Percentiles rank a stretch among this genome's conserved stretches.
These are phyloP conservation scores for Crepidotus variabilis DNA, from an alignment of 768 basidiomycete species.

Conservation along the genomic window DNA sequence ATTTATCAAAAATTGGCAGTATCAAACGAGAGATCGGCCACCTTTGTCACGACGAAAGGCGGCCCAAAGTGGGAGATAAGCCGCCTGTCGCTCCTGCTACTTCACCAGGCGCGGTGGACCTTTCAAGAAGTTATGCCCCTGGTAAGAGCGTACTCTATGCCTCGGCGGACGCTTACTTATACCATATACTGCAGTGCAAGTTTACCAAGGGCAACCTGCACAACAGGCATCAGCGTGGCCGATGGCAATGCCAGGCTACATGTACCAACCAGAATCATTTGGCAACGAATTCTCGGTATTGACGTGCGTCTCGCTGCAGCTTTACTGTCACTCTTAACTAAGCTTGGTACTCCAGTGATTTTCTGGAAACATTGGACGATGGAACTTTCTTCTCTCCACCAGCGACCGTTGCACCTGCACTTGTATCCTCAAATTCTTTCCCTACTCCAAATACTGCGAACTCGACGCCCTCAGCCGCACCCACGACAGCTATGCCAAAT, in stretches of 20 bases:
- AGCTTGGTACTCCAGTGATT: constrained; percentile 55
- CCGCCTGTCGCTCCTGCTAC: constrained; percentile 26
- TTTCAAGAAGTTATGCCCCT: constrained; percentile 41
- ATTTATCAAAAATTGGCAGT: constrained; percentile 35
- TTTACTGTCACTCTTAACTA: constrained; percentile 1
- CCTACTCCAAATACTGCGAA: constrained; percentile 7
- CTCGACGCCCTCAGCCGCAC: constrained; percentile 10
- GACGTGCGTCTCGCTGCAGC: constrained; percentile 43
- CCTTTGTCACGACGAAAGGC: constrained; percentile 85
- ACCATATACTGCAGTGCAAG: constrained; percentile 25
- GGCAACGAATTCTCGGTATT: constrained; percentile 83
- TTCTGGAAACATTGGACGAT: constrained; percentile 85
- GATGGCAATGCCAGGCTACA: constrained; percentile 47
- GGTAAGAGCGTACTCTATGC: constrained; percentile 27
- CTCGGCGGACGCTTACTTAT: background rate
- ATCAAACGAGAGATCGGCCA: constrained; percentile 97
- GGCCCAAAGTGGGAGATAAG: constrained; percentile 48
- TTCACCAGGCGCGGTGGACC: constrained; percentile 22
- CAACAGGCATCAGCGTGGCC: constrained; percentile 48
- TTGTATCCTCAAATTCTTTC: constrained; percentile 42
- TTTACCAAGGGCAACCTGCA: constrained; percentile 31
- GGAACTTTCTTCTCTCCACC: constrained; percentile 75
- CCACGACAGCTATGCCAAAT: constrained; percentile 6
- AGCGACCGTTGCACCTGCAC: constrained; percentile 41
- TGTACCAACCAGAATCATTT: constrained; percentile 70